Conservation (phyloP, 139 green algal species). For the Chlamydomonas schloesseri region DNA sequence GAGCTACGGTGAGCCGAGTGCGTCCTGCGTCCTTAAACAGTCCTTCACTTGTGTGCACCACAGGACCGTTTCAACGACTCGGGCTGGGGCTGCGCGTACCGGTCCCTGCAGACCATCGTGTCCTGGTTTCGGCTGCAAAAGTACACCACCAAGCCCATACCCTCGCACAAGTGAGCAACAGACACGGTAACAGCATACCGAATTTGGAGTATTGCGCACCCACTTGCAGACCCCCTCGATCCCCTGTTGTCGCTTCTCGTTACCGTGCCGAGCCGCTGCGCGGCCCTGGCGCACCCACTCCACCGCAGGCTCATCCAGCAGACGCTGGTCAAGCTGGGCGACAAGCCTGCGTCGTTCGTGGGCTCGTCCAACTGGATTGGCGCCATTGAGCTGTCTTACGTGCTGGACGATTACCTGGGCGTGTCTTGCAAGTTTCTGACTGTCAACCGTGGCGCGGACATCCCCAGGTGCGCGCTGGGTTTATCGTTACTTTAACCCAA, state of each 20-base stretch:
- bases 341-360: constrained; percentile 88
- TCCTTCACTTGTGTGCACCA: too few species aligned
- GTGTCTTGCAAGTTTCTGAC: constrained; percentile 70
- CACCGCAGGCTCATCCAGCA: constrained; percentile 81
- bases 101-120: constrained; percentile 94
- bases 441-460: constrained; percentile 76
- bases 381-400: constrained; percentile 92
- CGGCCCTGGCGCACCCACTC: neutral
- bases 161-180: constrained; percentile 70
- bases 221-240: too few species aligned
- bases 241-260: too few species aligned
- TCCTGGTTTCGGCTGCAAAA: constrained; percentile 91
- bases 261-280: too few species aligned
- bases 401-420: constrained; percentile 90
- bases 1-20: too few species aligned
- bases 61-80: constrained; percentile 93
- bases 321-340: constrained; percentile 85
- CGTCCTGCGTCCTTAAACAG: too few species aligned
- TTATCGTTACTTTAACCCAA: too few species aligned
- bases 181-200: too few species aligned
- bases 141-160: constrained; percentile 83
- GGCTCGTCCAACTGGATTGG: constrained; percentile 94
- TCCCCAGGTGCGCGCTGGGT: constrained; percentile 69
- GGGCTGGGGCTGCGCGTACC: constrained; percentile 97
- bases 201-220: too few species aligned